Percentiles rank a stretch among this genome's conserved stretches.
Evolutionary conservation across 164 flowering plant genomes (phyloP).

Genomic region (Paratinospora sagittata): DNA sequence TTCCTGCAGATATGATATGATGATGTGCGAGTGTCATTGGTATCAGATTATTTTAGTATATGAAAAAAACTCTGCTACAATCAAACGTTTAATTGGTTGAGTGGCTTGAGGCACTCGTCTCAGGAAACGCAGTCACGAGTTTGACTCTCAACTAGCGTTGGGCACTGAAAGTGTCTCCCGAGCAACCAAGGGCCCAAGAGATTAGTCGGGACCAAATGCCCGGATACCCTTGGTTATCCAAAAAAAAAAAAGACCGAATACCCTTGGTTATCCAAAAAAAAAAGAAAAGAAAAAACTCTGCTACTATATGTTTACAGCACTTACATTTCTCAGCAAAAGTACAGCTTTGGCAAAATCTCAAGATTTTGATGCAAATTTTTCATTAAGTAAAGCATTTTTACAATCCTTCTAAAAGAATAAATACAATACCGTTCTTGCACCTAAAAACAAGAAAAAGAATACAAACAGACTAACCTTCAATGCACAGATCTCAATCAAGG

Average conservation of each 20-base stretch:
- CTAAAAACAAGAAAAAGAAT: neutral
- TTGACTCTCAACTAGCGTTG: too few species aligned
- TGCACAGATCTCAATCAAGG: neutral
- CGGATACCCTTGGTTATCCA: too few species aligned
- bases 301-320: neutral
- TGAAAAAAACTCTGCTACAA: too few species aligned
- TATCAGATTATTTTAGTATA: neutral
- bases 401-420: neutral
- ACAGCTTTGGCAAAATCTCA: neutral
- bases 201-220: too few species aligned
- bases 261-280: too few species aligned
- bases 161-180: too few species aligned
- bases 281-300: too few species aligned
- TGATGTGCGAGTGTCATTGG: neutral
- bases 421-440: neutral
- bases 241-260: too few species aligned
- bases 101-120: too few species aligned
- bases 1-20: neutral
- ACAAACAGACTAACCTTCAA: neutral
- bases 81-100: too few species aligned
- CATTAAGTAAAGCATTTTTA: neutral
- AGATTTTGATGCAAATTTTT: conserved; percentile 3
- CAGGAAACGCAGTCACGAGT: too few species aligned
- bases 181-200: too few species aligned
- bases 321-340: neutral